A percentile compares a stretch with the other conserved stretches of the same genome.
Conservation (phyloP, 345 rosid genomes). For the Hibiscus tridactylites region DNA sequence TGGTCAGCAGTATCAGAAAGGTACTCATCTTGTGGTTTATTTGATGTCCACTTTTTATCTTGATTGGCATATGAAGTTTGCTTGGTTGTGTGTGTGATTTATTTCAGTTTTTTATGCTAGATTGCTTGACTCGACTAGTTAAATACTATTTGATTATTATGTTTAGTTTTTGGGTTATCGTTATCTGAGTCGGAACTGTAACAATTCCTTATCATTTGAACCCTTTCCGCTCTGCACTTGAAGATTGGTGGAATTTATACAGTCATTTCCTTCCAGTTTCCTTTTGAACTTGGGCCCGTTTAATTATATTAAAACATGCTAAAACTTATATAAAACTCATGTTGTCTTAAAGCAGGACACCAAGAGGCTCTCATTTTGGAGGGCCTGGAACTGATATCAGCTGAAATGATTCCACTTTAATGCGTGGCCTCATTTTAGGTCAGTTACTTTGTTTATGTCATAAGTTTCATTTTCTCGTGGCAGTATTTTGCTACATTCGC, state of each 20-base stretch:
- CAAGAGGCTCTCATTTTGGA: conserved; percentile 95
- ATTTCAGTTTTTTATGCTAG: conserved; percentile 1
- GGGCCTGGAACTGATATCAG: conserved; percentile 94
- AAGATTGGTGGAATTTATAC: conserved; percentile 29
- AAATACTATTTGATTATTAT: conserved; percentile 14
- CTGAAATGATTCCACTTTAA: conserved; percentile 96
- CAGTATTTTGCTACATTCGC: conserved; percentile 48
- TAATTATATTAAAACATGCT: conserved; percentile 50
- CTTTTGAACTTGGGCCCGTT: conserved; percentile 58
- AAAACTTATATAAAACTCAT: conserved; percentile 88
- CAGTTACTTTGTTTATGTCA: conserved; percentile 83
- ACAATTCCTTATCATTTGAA: conserved; percentile 16
- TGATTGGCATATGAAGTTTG: conserved; percentile 1
- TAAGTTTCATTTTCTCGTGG: conserved; percentile 48
- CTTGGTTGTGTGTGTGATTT: conserved; percentile 1
- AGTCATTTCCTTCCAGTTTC: conserved; percentile 56
- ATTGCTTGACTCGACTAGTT: conserved; percentile 16
- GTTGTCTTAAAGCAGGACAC: conserved; percentile 98
- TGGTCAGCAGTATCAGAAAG: conserved; percentile 15
- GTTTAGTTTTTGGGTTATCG: not conserved
- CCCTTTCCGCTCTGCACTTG: conserved; percentile 34
- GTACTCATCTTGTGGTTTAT: not conserved
- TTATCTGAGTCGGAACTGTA: conserved; percentile 13
- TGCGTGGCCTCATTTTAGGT: conserved; percentile 99
- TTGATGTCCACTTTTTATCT: not conserved